Base-by-base conservation (phyloP, 2,329 filamentous ascomycete species). In the Paecilomyces fulvus region DNA sequence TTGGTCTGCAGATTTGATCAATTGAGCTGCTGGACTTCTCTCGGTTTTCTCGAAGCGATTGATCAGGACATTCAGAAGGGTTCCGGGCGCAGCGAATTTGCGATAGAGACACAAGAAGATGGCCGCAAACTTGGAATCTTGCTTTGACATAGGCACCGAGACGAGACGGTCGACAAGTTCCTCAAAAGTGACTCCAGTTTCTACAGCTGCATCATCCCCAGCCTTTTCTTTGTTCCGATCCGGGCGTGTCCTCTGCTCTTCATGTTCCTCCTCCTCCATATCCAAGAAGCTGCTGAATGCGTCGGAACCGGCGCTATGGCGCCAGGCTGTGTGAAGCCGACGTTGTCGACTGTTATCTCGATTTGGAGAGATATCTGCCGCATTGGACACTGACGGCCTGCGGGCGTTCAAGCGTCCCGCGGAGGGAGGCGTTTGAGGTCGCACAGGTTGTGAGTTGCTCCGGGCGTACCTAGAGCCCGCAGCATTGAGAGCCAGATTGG, bases 51-150 rank as follows among this genome's bases (percentile, higher is more conserved):
- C 80, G 46, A 95, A 79, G 7, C 74, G 73, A 55, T 63, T 62
- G 30, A 79, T 72, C 49, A 97, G 88, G 7, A 89, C 85, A 46
- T 85, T 82, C 54, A 97, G 84, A 3, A 99, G 80, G 61, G 87
- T 82, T 9, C 83, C 81, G 0, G 94, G 94, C 1, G 92, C 84
- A 3, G 90, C 88, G 69, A 99, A 97, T 70, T 94, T 95, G 60
- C 94, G 87, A 73, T 97, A 97, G 12, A 97, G 78, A 61, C 92
- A 96, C 30, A 97, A 79, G 66, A 97, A 97, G 17, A 95, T 86
- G 49, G 91, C 85, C 1, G 84, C 83, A 67, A 96, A 99, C 71
- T 96, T 96, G 57, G 83, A 81, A 68, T 97, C 94, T n/a, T 86
- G 82, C 67, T 90, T 91, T 28, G 89, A 91, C 76, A 92, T 86